phyloP scores from a whole-genome alignment of 116 monocot species.

The Phalaenopsis hybrid region DNA sequence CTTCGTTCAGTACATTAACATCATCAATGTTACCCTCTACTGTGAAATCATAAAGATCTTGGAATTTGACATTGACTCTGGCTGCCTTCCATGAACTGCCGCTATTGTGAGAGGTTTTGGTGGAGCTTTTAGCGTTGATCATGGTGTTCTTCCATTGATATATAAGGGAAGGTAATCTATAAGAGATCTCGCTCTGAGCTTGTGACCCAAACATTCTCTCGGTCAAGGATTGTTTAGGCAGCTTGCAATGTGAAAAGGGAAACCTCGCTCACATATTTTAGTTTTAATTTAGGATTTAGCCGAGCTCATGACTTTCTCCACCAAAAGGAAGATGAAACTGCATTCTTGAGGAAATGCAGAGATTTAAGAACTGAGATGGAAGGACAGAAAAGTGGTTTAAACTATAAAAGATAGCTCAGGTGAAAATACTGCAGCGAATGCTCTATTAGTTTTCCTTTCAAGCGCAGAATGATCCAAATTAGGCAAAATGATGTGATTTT shows the following conservation, averaged over 20 bases:
- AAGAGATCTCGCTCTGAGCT: conserved; percentile 25
- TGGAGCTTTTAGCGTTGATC: conserved; percentile 10
- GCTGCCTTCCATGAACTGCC: conserved; percentile 7
- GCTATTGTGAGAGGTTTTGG: conserved; percentile 6
- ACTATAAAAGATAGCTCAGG: neutral
- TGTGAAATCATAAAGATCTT: conserved; percentile 83
- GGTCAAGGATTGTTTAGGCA: neutral
- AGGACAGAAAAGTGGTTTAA: neutral
- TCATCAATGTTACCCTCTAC: conserved; percentile 92
- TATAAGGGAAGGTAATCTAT: conserved; percentile 30
- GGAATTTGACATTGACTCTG: conserved; percentile 64
- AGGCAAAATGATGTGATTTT: neutral
- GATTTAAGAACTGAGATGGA: neutral
- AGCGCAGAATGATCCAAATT: neutral
- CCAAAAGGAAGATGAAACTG: neutral
- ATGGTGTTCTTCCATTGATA: conserved; percentile 31
- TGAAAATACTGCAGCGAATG: neutral
- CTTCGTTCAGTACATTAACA: conserved; percentile 95
- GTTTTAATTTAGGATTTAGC: neutral
- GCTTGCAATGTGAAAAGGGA: neutral
- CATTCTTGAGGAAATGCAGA: conserved; percentile 1
- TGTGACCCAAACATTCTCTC: conserved; percentile 53
- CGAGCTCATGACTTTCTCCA: neutral
- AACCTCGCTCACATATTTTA: conserved; percentile 1
- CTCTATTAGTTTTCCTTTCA: neutral